A percentile compares a stretch with the other conserved stretches of the same genome.
Conservation (phyloP, 495 filamentous ascomycete genomes). For the Trichoderma parareesei region DNA sequence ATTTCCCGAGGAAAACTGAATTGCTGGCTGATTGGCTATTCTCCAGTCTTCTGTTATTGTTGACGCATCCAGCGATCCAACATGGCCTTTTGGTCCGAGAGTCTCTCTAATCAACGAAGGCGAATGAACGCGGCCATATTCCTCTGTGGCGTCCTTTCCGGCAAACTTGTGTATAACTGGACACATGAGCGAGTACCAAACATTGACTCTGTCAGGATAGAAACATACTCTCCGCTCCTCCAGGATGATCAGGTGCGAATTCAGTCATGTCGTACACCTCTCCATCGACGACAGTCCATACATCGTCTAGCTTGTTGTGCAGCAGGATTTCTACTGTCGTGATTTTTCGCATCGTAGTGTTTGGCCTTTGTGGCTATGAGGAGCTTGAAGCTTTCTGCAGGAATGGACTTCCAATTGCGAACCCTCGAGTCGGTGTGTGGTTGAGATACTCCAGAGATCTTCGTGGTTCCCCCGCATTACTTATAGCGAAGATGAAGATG, state of each 20-base stretch:
- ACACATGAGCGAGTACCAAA: background rate
- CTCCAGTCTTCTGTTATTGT: constrained; percentile 9
- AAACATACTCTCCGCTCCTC: constrained; percentile 35
- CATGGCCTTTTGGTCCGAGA: constrained; percentile 40
- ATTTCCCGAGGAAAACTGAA: constrained; percentile 1
- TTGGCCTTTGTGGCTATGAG: background rate
- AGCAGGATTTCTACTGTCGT: constrained; percentile 37
- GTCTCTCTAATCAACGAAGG: constrained; percentile 46
- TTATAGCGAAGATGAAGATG: background rate
- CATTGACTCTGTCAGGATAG: too few relatives aligned
- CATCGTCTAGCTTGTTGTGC: constrained; percentile 50
- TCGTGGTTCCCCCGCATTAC: background rate
- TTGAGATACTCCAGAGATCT: too few relatives aligned
- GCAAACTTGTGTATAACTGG: constrained; percentile 52
- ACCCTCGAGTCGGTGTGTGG: background rate
- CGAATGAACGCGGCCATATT: constrained; percentile 56
- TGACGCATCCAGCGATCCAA: constrained; percentile 43
- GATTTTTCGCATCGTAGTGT: background rate
- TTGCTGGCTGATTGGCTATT: background rate
- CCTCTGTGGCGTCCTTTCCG: constrained; percentile 56
- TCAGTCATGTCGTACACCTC: constrained; percentile 64
- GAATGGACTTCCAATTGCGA: background rate
- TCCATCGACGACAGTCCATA: constrained; percentile 66
- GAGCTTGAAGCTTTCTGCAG: background rate
- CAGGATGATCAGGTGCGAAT: constrained; percentile 52